Conservation (phyloP, 345 rosid species). For the Citrus australasica region DNA sequence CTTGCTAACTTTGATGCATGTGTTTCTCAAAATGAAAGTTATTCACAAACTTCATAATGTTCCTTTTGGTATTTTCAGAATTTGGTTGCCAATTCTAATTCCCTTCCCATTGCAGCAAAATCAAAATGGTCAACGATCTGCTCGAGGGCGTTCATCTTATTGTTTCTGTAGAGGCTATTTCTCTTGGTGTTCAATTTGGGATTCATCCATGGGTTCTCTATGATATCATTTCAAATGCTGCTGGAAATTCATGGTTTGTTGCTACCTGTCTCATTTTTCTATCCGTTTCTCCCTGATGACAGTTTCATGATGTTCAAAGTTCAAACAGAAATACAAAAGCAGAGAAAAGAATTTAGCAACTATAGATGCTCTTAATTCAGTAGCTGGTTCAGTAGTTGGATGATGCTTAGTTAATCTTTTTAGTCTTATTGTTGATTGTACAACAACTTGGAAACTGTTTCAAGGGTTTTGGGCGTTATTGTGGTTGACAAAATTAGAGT, state of each 20-base stretch:
- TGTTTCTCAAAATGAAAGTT: not conserved
- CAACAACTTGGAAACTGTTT: not conserved
- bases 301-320: not conserved
- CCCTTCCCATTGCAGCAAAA: slow-evolving; percentile 48
- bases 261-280: slow-evolving; percentile 10
- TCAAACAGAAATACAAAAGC: not conserved
- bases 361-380: not conserved
- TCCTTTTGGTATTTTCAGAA: not conserved
- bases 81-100: slow-evolving; percentile 5
- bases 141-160: slow-evolving; percentile 88
- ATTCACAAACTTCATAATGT: not conserved
- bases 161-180: slow-evolving; percentile 88
- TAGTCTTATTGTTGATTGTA: not conserved
- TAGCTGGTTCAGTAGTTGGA: not conserved
- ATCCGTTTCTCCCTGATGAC: not conserved
- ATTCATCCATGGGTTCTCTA: slow-evolving; percentile 94
- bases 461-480: not conserved
- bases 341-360: not conserved
- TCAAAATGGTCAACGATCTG: slow-evolving; percentile 71
- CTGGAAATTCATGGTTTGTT: slow-evolving; percentile 93
- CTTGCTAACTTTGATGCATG: not conserved
- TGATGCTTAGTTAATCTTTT: not conserved
- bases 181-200: slow-evolving; percentile 63
- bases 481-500: not conserved
- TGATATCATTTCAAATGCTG: slow-evolving; percentile 93